These are phyloP conservation scores for Apophysomyces variabilis DNA, from an alignment of 371 early-diverging fungal genomes.

Conservation along the genomic window DNA sequence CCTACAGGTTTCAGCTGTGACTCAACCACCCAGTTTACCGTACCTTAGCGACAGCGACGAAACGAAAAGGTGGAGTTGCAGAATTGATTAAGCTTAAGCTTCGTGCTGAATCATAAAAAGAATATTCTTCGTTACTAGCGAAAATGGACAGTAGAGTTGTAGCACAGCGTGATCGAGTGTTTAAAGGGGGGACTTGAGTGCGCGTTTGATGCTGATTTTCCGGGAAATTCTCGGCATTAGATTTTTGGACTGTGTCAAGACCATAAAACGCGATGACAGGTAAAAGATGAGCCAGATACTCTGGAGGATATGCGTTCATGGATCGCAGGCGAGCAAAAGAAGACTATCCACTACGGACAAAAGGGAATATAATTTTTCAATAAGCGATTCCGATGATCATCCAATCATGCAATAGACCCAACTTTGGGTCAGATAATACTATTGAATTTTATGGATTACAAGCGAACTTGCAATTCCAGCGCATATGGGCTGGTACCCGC, in stretches of 20 bases:
- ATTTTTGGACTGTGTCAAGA: slow-evolving; percentile 23
- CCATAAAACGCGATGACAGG: slow-evolving; percentile 73
- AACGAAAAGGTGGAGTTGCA: slow-evolving; percentile 34
- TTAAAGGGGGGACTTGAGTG: slow-evolving; percentile 23
- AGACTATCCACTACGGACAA: too few species aligned
- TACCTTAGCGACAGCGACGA: slow-evolving; percentile 48
- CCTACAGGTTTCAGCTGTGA: neutral
- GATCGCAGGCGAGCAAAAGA: neutral
- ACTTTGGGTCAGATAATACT: too few species aligned
- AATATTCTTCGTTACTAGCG: slow-evolving; percentile 31
- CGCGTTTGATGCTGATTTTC: slow-evolving; percentile 23
- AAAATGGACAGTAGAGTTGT: slow-evolving; percentile 29
- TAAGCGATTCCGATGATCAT: too few species aligned
- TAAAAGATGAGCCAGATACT: slow-evolving; percentile 74
- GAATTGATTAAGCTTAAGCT: slow-evolving; percentile 17
- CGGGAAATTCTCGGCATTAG: slow-evolving; percentile 5
- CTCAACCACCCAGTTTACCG: neutral
- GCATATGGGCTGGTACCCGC: too few species aligned
- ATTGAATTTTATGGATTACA: too few species aligned
- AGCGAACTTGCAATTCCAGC: too few species aligned
- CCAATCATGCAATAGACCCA: too few species aligned
- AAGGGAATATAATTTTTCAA: too few species aligned
- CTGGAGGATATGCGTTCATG: slow-evolving; percentile 74
- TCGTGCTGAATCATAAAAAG: slow-evolving; percentile 43
- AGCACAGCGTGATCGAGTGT: slow-evolving; percentile 23